Evolutionary conservation across 176 grass and related monocot genomes (phyloP).

Genomic region (Cenchrus fungigraminus): DNA sequence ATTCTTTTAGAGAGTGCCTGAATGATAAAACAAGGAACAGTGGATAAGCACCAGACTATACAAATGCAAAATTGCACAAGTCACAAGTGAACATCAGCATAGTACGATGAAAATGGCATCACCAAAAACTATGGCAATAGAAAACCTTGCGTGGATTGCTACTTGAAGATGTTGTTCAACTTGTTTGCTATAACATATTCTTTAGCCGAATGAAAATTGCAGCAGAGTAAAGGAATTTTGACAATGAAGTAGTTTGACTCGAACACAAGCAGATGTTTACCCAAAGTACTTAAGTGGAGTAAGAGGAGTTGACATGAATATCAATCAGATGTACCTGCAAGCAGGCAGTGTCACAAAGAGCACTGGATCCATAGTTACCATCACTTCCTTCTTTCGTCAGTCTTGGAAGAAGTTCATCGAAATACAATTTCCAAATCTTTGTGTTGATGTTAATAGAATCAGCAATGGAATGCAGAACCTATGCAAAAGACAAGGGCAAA

Average conservation of each 20-base stretch:
- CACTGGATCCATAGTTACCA: constrained; percentile 86
- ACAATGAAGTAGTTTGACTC: neutral
- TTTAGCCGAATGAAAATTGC: constrained; percentile 22
- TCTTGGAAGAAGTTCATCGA: constrained; percentile 81
- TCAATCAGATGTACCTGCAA: constrained; percentile 70
- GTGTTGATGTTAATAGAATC: constrained; percentile 93
- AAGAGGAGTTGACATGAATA: neutral
- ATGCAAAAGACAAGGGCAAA: constrained; percentile 29
- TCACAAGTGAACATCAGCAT: neutral
- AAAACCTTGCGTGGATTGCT: constrained; percentile 11
- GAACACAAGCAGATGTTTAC: neutral
- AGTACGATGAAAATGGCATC: constrained; percentile 4
- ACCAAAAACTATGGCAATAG: neutral
- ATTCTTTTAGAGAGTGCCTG: constrained; percentile 98
- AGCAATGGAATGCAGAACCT: constrained; percentile 88
- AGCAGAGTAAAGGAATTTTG: constrained; percentile 3
- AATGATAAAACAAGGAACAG: constrained; percentile 18
- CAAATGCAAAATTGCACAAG: constrained; percentile 16
- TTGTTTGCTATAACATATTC: neutral
- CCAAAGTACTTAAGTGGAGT: constrained; percentile 24
- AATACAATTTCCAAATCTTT: constrained; percentile 93
- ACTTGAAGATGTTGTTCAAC: neutral
- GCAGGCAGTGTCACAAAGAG: constrained; percentile 87
- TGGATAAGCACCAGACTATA: constrained; percentile 20
- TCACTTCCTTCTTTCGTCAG: constrained; percentile 82